Conservation (phyloP, 2,329 filamentous ascomycete genomes). For the Trichophaea hybrida region DNA sequence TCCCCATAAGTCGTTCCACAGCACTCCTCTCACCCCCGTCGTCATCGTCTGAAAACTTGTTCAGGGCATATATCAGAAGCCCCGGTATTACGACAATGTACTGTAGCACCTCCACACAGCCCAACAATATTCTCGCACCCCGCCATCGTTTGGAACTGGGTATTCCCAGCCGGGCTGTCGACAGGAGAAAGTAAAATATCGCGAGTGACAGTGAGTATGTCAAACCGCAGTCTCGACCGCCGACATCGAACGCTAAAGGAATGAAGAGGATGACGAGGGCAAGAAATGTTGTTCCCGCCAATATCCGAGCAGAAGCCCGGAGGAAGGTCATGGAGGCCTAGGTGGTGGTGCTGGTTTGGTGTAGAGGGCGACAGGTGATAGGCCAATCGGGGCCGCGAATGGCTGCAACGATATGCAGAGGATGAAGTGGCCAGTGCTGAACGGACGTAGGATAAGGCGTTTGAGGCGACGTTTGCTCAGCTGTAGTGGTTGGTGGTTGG, state of each 20-base stretch:
- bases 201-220: conserved; percentile 85
- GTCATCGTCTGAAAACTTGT: conserved; percentile 80
- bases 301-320: conserved; percentile 49
- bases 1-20: conserved; percentile 7
- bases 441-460: background rate
- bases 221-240: conserved; percentile 82
- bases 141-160: conserved; percentile 34
- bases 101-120: conserved; percentile 60
- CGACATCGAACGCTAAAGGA: conserved; percentile 94
- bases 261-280: conserved; percentile 89
- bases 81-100: conserved; percentile 68
- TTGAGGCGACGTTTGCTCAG: background rate
- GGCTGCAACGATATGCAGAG: conserved; percentile 1
- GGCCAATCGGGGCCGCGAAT: background rate
- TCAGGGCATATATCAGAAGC: conserved; percentile 86
- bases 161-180: conserved; percentile 61
- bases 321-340: conserved; percentile 12
- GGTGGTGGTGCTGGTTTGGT: background rate
- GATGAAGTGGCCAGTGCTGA: background rate
- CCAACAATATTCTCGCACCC: conserved; percentile 56
- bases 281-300: conserved; percentile 73
- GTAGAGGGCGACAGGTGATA: background rate
- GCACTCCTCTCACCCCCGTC: conserved; percentile 7
- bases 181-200: conserved; percentile 81
- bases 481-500: background rate